These are phyloP conservation scores for Picea glauca DNA, from an alignment of 75 land plant genomes.

Conservation along the genomic window DNA sequence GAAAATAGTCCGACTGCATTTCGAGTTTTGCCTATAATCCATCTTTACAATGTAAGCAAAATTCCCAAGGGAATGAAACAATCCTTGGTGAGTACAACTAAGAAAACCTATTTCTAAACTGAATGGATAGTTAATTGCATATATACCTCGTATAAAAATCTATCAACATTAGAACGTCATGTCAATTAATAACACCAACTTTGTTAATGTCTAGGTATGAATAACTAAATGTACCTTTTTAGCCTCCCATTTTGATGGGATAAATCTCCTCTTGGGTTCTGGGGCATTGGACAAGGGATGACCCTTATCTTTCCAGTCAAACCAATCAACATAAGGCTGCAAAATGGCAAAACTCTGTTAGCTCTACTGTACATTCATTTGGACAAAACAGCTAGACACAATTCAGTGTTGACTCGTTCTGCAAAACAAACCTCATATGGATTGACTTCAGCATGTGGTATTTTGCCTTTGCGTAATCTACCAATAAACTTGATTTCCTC, in stretches of 20 bases:
- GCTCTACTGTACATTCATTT: neutral
- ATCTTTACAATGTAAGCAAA: neutral
- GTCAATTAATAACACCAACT: neutral
- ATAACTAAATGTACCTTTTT: conserved; percentile 65
- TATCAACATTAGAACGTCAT: neutral
- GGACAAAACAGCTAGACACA: neutral
- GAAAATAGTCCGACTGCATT: neutral
- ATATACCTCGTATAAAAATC: neutral
- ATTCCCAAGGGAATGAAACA: neutral
- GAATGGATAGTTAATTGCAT: neutral
- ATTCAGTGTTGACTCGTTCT: neutral
- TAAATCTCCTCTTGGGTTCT: conserved; percentile 95
- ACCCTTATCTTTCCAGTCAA: conserved; percentile 75
- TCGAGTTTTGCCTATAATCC: neutral
- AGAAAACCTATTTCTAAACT: neutral
- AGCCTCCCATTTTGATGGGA: conserved; percentile 96
- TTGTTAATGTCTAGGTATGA: neutral
- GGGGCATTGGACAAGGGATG: conserved; percentile 96
- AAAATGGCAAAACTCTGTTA: conserved; percentile 10
- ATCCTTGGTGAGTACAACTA: neutral
- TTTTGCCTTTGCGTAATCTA: conserved; percentile 67
- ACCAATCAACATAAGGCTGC: conserved; percentile 98
- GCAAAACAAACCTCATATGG: conserved; percentile 64
- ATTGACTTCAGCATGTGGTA: conserved; percentile 89
- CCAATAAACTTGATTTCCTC: conserved; percentile 58